Conservation (phyloP, 2,329 filamentous ascomycete genomes). For the Fusarium nisikadoi region DNA sequence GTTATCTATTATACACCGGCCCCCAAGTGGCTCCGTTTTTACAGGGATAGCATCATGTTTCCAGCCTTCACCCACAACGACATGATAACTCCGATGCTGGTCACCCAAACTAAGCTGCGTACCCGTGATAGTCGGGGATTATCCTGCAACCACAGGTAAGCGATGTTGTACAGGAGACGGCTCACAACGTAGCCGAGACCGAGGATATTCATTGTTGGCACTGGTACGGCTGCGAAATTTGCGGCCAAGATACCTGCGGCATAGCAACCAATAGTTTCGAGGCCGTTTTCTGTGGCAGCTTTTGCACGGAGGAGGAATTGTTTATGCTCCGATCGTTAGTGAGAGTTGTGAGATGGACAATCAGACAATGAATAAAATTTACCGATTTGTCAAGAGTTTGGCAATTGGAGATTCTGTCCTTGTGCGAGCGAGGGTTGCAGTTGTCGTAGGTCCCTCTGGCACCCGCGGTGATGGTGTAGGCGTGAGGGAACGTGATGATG, state of each 20-base stretch:
- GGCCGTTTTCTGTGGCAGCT: constrained; percentile 57
- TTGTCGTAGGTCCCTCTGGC: constrained; percentile 50
- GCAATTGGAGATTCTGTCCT: constrained; percentile 47
- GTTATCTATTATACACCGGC: background rate
- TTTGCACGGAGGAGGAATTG: constrained; percentile 65
- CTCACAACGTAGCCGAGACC: constrained; percentile 53
- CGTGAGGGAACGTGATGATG: constrained; percentile 50
- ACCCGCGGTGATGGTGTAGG: constrained; percentile 43
- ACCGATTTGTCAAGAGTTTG: constrained; percentile 47
- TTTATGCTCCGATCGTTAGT: constrained; percentile 55
- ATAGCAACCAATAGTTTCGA: constrained; percentile 58
- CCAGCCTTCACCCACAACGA: constrained; percentile 57
- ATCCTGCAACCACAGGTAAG: constrained; percentile 57
- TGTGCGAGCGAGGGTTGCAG: constrained; percentile 52
- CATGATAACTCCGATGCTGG: constrained; percentile 48
- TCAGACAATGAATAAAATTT: background rate
- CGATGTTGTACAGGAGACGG: constrained; percentile 54
- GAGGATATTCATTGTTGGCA: constrained; percentile 53
- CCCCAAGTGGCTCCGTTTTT: background rate
- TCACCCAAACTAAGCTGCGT: constrained; percentile 53
- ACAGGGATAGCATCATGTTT: constrained; percentile 31
- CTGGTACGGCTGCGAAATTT: constrained; percentile 55
- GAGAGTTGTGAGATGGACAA: background rate
- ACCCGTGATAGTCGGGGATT: constrained; percentile 52
- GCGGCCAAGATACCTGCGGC: constrained; percentile 57